These are phyloP conservation scores for Lumnitzera racemosa DNA, from an alignment of 345 rosid genomes.

Conservation along the genomic window DNA sequence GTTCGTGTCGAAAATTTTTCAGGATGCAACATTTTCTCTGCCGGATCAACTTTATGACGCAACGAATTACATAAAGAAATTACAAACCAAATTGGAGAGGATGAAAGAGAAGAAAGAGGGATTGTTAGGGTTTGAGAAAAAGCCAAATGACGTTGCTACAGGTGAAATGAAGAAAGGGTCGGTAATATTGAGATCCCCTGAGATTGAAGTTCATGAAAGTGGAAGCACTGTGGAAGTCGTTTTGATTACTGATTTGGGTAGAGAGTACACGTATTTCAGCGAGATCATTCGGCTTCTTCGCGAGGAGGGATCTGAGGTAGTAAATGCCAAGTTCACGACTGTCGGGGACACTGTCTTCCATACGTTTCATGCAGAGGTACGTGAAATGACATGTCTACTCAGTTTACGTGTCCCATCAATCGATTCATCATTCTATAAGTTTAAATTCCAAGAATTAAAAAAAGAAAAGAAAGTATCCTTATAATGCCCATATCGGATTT, in stretches of 20 bases:
- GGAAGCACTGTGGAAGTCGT: conserved; percentile 11
- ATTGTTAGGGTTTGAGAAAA: neutral
- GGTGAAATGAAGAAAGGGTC: neutral
- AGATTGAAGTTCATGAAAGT: conserved; percentile 6
- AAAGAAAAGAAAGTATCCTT: too few relatives aligned
- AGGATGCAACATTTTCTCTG: conserved; percentile 4
- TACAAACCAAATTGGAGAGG: conserved; percentile 40
- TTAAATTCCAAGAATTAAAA: too few relatives aligned
- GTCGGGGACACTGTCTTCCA: conserved; percentile 2
- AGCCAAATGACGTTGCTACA: neutral
- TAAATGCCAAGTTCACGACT: neutral
- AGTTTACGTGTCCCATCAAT: too few relatives aligned
- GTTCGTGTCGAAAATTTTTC: conserved; percentile 9
- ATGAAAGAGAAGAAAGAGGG: conserved; percentile 24
- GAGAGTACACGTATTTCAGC: conserved; percentile 7
- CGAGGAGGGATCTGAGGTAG: conserved; percentile 16
- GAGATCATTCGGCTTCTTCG: conserved; percentile 12
- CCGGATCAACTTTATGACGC: conserved; percentile 41
- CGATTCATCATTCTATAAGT: too few relatives aligned
- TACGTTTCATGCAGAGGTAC: conserved; percentile 3
- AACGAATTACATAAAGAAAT: conserved; percentile 37
- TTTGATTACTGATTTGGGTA: conserved; percentile 8
- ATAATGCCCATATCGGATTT: too few relatives aligned
- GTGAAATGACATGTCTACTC: neutral
- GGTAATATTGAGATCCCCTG: neutral